Conservation (phyloP, 169 alveolate genomes). For the Plasmodium malariae region DNA sequence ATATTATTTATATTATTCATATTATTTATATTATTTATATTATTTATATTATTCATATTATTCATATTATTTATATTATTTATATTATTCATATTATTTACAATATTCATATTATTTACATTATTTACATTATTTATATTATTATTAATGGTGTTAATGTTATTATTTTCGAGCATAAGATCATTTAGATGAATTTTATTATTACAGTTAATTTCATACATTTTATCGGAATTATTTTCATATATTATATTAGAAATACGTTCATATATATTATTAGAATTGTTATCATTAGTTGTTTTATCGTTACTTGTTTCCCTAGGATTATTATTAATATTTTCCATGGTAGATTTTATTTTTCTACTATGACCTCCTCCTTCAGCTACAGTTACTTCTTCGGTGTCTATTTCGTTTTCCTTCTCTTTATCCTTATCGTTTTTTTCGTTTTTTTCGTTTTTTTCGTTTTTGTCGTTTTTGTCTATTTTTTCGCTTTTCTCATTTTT, state of each 20-base stretch:
- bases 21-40: background rate
- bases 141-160: background rate
- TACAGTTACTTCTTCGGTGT: background rate
- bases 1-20: background rate
- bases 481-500: background rate
- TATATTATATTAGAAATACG: background rate
- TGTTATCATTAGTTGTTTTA: no score
- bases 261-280: constrained; percentile 16
- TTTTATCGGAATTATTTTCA: background rate
- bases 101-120: background rate
- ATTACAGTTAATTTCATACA: constrained; percentile 5
- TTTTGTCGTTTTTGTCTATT: background rate
- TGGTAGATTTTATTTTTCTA: constrained; percentile 8
- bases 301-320: constrained; percentile 56
- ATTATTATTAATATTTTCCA: constrained; percentile 22
- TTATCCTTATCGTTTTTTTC: no score
- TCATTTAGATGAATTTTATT: constrained; percentile 10
- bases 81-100: background rate
- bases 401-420: background rate
- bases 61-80: background rate
- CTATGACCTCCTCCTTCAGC: constrained; percentile 1
- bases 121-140: constrained; percentile 1
- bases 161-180: constrained; percentile 9
- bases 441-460: no score
- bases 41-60: background rate